These are phyloP conservation scores for Globisporangium perplexum DNA, from an alignment of 352 stramenopile genomes.

Conservation along the genomic window DNA sequence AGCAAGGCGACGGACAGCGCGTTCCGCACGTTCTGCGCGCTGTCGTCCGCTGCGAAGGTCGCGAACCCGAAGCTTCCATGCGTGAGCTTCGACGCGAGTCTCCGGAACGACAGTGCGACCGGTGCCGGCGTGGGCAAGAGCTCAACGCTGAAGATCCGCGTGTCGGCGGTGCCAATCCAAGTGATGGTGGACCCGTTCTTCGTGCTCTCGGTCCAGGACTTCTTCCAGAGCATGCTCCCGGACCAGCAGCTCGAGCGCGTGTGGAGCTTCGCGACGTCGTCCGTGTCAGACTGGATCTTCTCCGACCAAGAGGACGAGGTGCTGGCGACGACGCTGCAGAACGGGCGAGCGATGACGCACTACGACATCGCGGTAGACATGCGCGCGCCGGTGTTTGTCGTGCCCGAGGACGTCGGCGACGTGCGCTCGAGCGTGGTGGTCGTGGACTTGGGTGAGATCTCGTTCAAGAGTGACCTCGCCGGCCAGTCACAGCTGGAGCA, in stretches of 20 bases:
- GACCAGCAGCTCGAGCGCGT: conserved; percentile 69
- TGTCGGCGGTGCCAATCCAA: conserved; percentile 55
- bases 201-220: conserved; percentile 55
- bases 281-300: conserved; percentile 79
- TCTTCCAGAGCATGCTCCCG: conserved; percentile 62
- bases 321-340: conserved; percentile 21
- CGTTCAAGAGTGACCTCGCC: conserved; percentile 40
- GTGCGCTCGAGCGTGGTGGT: conserved; percentile 39
- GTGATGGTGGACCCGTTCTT: conserved; percentile 72
- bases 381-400: conserved; percentile 64
- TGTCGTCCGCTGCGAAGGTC: conserved; percentile 23
- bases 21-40: conserved; percentile 62
- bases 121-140: not conserved
- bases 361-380: conserved; percentile 76
- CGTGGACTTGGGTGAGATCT: conserved; percentile 65
- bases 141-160: conserved; percentile 29
- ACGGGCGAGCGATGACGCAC: conserved; percentile 6
- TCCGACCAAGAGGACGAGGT: conserved; percentile 44
- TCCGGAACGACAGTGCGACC: conserved; percentile 10
- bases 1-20: conserved; percentile 23
- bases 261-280: conserved; percentile 79
- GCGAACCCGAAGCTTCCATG: conserved; percentile 24
- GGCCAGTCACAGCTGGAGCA: conserved; percentile 9
- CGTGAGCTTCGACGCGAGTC: conserved; percentile 39
- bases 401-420: conserved; percentile 47